A percentile compares a stretch with the other conserved stretches of the same genome.
phyloP scores from a whole-genome alignment of 2,329 filamentous ascomycete species.

The Penicillium concentricum region DNA sequence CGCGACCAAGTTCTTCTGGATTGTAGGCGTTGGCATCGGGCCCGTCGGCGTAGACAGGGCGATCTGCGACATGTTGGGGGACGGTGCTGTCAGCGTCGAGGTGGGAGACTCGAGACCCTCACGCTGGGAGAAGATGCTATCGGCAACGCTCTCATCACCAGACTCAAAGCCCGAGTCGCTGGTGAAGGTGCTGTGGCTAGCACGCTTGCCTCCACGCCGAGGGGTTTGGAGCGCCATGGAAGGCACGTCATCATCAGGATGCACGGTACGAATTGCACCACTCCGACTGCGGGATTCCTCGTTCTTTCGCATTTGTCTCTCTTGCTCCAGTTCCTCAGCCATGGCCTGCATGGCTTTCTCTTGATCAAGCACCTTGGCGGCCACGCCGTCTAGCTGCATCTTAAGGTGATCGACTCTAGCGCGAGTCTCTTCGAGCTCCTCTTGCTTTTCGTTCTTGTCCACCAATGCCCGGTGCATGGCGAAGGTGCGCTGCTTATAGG shows the following conservation, averaged over 20 bases:
- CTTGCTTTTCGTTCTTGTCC: slow-evolving; percentile 58
- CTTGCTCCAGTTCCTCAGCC: slow-evolving; percentile 48
- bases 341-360: slow-evolving; percentile 56
- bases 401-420: slow-evolving; percentile 59
- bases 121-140: slow-evolving; percentile 48
- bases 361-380: slow-evolving; percentile 55
- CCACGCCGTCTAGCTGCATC: slow-evolving; percentile 61
- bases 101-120: slow-evolving; percentile 35
- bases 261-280: slow-evolving; percentile 29
- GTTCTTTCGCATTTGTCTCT: slow-evolving; percentile 40
- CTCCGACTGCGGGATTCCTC: slow-evolving; percentile 41
- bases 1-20: slow-evolving; percentile 31
- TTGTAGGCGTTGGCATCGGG: slow-evolving; percentile 33
- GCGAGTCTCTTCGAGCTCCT: slow-evolving; percentile 61
- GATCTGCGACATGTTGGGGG: slow-evolving; percentile 37
- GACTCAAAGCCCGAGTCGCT: slow-evolving; percentile 62
- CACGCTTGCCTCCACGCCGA: slow-evolving; percentile 36
- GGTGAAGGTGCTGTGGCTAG: slow-evolving; percentile 42
- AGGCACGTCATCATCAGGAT: slow-evolving; percentile 34
- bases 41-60: slow-evolving; percentile 29
- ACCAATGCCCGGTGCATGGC: slow-evolving; percentile 52
- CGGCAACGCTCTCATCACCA: slow-evolving; percentile 53
- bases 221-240: slow-evolving; percentile 37
- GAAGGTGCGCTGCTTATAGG: slow-evolving; percentile 54
- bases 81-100: slow-evolving; percentile 38